Base-by-base conservation (phyloP, 2,329 filamentous ascomycete genomes). In the Coniochaeta pulveracea region DNA sequence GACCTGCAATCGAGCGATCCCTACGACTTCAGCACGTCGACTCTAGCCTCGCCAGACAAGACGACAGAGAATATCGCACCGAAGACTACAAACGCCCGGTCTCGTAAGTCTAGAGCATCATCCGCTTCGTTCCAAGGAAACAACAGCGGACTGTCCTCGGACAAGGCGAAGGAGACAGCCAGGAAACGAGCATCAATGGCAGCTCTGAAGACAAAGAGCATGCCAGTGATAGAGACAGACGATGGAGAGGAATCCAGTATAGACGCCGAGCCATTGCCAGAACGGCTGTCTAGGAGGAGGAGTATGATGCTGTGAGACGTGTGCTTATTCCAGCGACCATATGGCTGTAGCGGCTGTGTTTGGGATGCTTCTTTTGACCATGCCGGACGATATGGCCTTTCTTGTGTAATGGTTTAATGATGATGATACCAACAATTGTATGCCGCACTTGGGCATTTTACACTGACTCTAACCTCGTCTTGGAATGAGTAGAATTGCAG, bases 261-360 rank as follows among this genome's bases (percentile, higher is more conserved):
- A 8, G 46, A 48, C 17, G 50, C 40, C 4, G 45, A 35, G 11
- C 26, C 42, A 14, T 39, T 40, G 10, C 44, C 45, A 22, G 56
- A 58, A 33, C 48, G 50, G 46, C 36, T 57, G 47, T 59, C 61
- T 37, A 57, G 70, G 46, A 57, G 71, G 42, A 59, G 69, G 44
- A 75, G 69, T 48, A 75, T 73, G 66, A 72, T 76, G 69, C 50
- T 74, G 51, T 73, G 58, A 67, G n/a, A n/a, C n/a, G n/a, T n/a
- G n/a, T n/a, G n/a, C n/a, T 43, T 30, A 27, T 27, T 29, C 25
- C 30, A 26, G 27, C 24, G 26, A 25, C 35, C 19, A n/a, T 11
- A 11, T 30, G 22, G 35, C 16, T 14, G 23, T 27, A 15, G 21
- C 10, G 21, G 21, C n/a, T 26, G 21, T 33, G n/a, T 26, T 31